These are phyloP conservation scores for Cornus florida DNA, from an alignment of 148 eudicot genomes.

Conservation along the genomic window DNA sequence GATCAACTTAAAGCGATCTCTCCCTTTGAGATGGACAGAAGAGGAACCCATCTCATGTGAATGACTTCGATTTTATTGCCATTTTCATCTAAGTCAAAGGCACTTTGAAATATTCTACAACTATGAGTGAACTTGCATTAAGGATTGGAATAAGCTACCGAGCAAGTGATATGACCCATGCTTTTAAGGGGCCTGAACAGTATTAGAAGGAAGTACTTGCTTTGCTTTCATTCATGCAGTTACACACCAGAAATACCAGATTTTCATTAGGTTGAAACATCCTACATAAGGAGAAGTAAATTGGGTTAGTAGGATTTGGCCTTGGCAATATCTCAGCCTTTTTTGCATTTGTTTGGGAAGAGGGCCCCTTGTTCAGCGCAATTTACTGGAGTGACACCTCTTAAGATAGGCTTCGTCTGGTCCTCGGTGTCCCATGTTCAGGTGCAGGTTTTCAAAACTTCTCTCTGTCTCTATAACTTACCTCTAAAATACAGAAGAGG, in stretches of 20 bases:
- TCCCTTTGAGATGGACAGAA: background rate
- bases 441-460: background rate
- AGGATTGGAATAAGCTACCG: background rate
- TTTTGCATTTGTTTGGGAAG: constrained; percentile 3
- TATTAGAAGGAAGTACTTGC: background rate
- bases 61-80: background rate
- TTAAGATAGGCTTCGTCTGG: background rate
- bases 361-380: background rate
- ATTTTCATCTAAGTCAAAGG: background rate
- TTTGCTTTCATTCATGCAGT: background rate
- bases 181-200: background rate
- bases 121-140: background rate
- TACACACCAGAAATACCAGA: background rate
- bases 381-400: background rate
- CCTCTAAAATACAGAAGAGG: background rate
- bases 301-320: background rate
- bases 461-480: background rate
- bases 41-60: background rate
- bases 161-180: background rate
- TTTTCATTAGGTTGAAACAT: background rate
- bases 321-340: background rate
- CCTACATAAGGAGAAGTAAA: background rate
- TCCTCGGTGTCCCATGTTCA: background rate
- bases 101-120: background rate
- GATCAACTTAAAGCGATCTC: background rate